phyloP scores from a whole-genome alignment of 2,329 filamentous ascomycete species.

The Epichloe festucae region DNA sequence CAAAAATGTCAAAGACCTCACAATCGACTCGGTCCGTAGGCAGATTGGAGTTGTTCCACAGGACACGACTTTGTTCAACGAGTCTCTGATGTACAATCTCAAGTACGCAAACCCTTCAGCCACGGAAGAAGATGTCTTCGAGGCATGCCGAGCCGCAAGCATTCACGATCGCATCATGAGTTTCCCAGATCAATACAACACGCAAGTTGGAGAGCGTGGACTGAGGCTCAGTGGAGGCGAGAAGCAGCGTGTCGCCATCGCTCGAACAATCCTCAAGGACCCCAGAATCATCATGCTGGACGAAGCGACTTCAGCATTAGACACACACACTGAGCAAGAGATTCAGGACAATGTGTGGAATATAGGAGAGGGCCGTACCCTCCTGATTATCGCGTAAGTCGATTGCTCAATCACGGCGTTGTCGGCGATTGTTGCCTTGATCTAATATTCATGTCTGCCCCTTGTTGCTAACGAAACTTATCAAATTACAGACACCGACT shows the following conservation, averaged over 20 bases:
- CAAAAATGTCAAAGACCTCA: slow-evolving; percentile 69
- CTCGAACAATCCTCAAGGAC: slow-evolving; percentile 83
- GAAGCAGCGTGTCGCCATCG: slow-evolving; percentile 88
- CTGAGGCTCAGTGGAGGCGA: slow-evolving; percentile 80
- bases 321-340: slow-evolving; percentile 85
- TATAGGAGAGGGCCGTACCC: slow-evolving; percentile 73
- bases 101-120: slow-evolving; percentile 75
- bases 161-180: slow-evolving; percentile 86
- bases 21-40: slow-evolving; percentile 81
- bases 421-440: too few species aligned
- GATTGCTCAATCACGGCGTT: too few species aligned
- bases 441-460: too few species aligned
- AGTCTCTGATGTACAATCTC: slow-evolving; percentile 88
- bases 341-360: slow-evolving; percentile 78
- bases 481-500: slow-evolving; percentile 50
- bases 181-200: slow-evolving; percentile 79
- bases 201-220: slow-evolving; percentile 83
- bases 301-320: slow-evolving; percentile 82
- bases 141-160: slow-evolving; percentile 72
- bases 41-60: slow-evolving; percentile 95
- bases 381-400: slow-evolving; percentile 84
- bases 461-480: slow-evolving; percentile 10
- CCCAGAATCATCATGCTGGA: slow-evolving; percentile 86
- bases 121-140: slow-evolving; percentile 68
- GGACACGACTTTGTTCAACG: slow-evolving; percentile 91